Conservation (phyloP, 257 asterid species). For the Gynochthodes officinalis region DNA sequence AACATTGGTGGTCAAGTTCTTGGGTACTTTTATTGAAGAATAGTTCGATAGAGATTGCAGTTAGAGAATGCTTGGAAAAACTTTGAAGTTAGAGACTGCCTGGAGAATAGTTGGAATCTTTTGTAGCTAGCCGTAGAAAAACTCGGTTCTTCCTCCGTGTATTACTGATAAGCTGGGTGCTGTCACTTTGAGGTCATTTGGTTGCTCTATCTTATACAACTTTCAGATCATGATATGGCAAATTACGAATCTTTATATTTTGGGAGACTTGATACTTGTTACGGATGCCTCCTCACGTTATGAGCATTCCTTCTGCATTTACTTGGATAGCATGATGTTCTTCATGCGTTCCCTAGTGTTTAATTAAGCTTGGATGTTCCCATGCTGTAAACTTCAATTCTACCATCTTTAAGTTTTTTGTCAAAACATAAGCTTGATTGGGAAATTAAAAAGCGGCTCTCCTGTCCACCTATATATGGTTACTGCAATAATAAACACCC, state of each 20-base stretch:
- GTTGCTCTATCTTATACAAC: background rate
- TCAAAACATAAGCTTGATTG: too few species aligned
- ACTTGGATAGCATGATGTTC: too few species aligned
- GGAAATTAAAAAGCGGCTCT: too few species aligned
- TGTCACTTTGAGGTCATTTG: background rate
- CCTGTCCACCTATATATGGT: too few species aligned
- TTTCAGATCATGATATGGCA: background rate
- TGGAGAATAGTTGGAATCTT: too few species aligned
- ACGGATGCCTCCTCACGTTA: background rate
- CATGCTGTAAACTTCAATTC: too few species aligned
- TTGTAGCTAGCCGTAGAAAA: background rate
- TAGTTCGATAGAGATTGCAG: background rate
- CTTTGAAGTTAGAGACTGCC: background rate
- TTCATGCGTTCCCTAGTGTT: too few species aligned
- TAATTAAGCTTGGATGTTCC: too few species aligned
- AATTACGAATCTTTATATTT: background rate
- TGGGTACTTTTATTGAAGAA: conserved; percentile 75
- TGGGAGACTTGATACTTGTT: too few species aligned
- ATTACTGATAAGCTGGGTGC: background rate
- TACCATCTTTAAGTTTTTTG: too few species aligned
- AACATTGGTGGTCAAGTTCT: conserved; percentile 94
- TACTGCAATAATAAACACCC: too few species aligned
- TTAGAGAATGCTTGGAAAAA: background rate
- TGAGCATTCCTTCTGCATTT: too few species aligned
- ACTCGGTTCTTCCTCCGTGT: background rate